Conservation (phyloP, 2,329 filamentous ascomycete species). For the Xylaria digitata region DNA sequence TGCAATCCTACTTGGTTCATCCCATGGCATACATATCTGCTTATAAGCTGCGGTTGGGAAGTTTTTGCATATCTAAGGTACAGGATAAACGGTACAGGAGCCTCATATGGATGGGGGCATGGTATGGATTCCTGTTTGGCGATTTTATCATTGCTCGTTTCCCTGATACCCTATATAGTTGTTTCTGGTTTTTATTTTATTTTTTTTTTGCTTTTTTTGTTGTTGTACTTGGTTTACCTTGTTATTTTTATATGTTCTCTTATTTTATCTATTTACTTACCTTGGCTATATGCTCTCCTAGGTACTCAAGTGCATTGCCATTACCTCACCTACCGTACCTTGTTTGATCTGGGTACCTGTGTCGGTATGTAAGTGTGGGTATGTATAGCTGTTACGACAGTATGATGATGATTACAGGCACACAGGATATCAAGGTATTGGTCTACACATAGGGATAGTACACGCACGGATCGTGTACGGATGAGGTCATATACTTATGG, state of each 20-base stretch:
- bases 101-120: conserved; percentile 23
- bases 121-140: conserved; percentile 35
- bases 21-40: not conserved
- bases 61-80: conserved; percentile 27
- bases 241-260: not conserved
- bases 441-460: conserved; percentile 11
- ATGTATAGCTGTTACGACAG: conserved; percentile 11
- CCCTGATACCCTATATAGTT: conserved; percentile 39
- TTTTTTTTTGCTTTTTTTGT: conserved; percentile 10
- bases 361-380: conserved; percentile 9
- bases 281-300: conserved; percentile 19
- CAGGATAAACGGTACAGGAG: conserved; percentile 32
- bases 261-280: conserved; percentile 11
- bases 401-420: conserved; percentile 1
- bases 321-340: not conserved
- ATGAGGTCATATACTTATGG: not conserved
- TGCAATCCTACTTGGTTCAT: not conserved
- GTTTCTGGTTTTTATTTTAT: not conserved
- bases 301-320: not conserved
- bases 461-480: not conserved
- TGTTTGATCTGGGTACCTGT: not conserved
- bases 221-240: not conserved
- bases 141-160: conserved; percentile 34
- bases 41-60: conserved; percentile 8
- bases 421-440: not conserved